These are phyloP conservation scores for Nemophila menziesii DNA, from an alignment of 257 asterid genomes.

Conservation along the genomic window DNA sequence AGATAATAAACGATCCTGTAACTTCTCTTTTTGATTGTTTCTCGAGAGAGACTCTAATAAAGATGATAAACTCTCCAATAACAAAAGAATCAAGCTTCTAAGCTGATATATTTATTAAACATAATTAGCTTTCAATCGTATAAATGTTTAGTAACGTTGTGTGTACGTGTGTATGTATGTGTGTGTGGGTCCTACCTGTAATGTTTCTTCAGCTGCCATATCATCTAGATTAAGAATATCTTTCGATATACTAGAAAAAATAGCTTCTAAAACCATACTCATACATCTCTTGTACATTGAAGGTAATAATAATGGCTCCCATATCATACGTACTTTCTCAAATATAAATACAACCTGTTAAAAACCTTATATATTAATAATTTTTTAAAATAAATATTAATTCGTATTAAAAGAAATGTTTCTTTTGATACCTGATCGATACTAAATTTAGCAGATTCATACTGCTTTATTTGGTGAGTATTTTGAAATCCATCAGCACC, in stretches of 20 bases:
- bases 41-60: conserved; percentile 48
- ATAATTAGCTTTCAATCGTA: conserved; percentile 12
- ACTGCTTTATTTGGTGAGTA: conserved; percentile 70
- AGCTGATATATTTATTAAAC: conserved; percentile 40
- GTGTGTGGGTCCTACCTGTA: conserved; percentile 49
- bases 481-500: conserved; percentile 91
- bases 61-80: conserved; percentile 68
- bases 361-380: conserved; percentile 8
- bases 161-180: too few relatives aligned
- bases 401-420: conserved; percentile 7
- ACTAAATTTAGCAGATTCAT: conserved; percentile 82
- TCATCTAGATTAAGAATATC: conserved; percentile 85
- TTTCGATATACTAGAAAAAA: conserved; percentile 58
- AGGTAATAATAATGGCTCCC: conserved; percentile 78
- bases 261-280: conserved; percentile 53
- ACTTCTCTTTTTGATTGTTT: conserved; percentile 22
- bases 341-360: conserved; percentile 81
- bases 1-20: conserved; percentile 46
- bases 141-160: not conserved
- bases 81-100: conserved; percentile 62
- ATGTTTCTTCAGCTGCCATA: conserved; percentile 96
- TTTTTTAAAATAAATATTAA: conserved; percentile 9
- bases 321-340: conserved; percentile 91
- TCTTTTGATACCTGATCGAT: conserved; percentile 62
- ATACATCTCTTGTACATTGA: conserved; percentile 64